phyloP scores from a whole-genome alignment of 306 rosid species.

The Dalbergia oliveri region DNA sequence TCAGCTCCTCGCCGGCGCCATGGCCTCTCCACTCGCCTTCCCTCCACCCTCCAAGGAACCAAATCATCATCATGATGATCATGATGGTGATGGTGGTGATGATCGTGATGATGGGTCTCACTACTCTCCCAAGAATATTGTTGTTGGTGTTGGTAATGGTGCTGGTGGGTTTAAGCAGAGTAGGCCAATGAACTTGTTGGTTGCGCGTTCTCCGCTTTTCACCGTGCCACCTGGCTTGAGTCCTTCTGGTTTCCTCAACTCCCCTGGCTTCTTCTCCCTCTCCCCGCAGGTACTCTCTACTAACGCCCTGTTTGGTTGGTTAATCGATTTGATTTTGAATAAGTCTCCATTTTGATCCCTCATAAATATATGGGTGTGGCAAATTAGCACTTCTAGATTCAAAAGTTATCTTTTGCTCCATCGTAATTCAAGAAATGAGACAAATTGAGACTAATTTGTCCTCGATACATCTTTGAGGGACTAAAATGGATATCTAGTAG shows the following conservation, averaged over 20 bases:
- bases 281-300: conserved; percentile 66
- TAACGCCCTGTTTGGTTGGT: background rate
- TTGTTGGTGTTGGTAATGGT: conserved; percentile 37
- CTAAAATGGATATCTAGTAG: too few relatives aligned
- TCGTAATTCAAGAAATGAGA: too few relatives aligned
- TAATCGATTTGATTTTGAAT: too few relatives aligned
- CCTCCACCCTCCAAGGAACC: background rate
- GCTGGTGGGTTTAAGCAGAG: conserved; percentile 70
- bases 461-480: too few relatives aligned
- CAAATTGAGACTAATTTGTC: too few relatives aligned
- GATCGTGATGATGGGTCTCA: background rate
- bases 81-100: background rate
- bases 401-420: too few relatives aligned
- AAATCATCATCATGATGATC: background rate
- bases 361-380: too few relatives aligned
- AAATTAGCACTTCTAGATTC: too few relatives aligned
- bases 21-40: conserved; percentile 85
- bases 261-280: conserved; percentile 80
- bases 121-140: conserved; percentile 20
- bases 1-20: conserved; percentile 97
- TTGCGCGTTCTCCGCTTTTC: conserved; percentile 79
- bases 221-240: conserved; percentile 88
- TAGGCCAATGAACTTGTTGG: conserved; percentile 78
- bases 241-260: conserved; percentile 89
- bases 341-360: too few relatives aligned